These are phyloP conservation scores for Phaeotremella skinneri DNA, from an alignment of 768 basidiomycete genomes.

Conservation along the genomic window DNA sequence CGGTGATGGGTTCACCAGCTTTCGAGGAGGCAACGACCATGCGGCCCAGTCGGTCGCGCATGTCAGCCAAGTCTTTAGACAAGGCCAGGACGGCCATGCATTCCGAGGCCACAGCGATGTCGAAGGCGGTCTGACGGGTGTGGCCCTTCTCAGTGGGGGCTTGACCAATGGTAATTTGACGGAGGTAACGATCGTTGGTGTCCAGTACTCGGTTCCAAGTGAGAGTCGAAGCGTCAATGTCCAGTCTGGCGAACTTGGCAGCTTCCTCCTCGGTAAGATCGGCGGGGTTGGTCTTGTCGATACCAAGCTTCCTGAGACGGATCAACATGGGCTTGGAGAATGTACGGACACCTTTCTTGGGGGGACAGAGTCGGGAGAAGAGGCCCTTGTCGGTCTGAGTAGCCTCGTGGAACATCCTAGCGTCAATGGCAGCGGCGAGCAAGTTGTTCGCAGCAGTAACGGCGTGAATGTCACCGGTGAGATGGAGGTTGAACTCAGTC, in stretches of 20 bases:
- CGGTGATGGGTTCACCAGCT: constrained; percentile 84
- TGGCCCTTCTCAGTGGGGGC: constrained; percentile 84
- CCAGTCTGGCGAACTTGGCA: constrained; percentile 81
- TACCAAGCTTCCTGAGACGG: constrained; percentile 89
- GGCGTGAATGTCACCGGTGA: constrained; percentile 87
- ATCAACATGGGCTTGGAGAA: constrained; percentile 97
- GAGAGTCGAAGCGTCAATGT: constrained; percentile 84
- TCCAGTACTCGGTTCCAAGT: constrained; percentile 97
- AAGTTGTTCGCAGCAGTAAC: constrained; percentile 96
- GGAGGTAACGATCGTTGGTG: constrained; percentile 93
- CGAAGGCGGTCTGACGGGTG: constrained; percentile 85
- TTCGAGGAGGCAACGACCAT: constrained; percentile 98
- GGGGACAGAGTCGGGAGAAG: constrained; percentile 84
- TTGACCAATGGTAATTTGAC: constrained; percentile 89
- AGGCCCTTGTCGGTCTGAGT: constrained; percentile 94
- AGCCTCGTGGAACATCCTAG: constrained; percentile 94
- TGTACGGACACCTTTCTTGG: constrained; percentile 88
- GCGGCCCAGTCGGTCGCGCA: constrained; percentile 74
- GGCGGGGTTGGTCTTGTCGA: constrained; percentile 87
- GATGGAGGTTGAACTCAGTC: constrained; percentile 92
- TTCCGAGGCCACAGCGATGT: constrained; percentile 96
- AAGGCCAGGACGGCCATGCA: constrained; percentile 97
- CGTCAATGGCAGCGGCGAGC: constrained; percentile 92
- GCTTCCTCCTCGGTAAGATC: constrained; percentile 91
- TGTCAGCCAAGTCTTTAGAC: constrained; percentile 80